Evolutionary conservation across 352 stramenopile genomes (phyloP).

Genomic region (Pythium biforme): DNA sequence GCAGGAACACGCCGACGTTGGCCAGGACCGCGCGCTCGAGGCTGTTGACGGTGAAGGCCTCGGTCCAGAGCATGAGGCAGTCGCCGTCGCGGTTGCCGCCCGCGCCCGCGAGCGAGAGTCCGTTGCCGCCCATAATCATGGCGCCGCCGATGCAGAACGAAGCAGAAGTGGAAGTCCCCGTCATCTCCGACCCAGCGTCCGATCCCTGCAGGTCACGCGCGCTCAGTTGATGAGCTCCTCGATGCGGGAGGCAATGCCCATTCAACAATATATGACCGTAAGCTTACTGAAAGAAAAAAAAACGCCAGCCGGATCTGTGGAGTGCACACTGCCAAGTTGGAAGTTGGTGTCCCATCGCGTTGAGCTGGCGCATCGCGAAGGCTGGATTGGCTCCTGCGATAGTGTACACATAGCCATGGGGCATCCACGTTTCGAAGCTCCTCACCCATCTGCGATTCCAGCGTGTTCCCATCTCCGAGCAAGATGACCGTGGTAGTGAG

Average conservation of each 20-base stretch:
- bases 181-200: too few species aligned
- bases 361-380: neutral
- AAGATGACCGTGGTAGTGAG: neutral
- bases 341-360: neutral
- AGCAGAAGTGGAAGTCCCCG: conserved; percentile 22
- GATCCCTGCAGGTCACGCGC: too few species aligned
- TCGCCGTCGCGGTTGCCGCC: conserved; percentile 42
- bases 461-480: neutral
- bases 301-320: neutral
- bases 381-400: neutral
- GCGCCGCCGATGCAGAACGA: conserved; percentile 62
- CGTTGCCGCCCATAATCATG: conserved; percentile 60
- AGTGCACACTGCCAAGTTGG: neutral
- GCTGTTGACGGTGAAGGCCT: conserved; percentile 57
- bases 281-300: conserved; percentile 19
- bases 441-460: neutral
- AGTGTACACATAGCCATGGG: too few species aligned
- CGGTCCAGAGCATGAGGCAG: conserved; percentile 68
- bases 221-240: neutral
- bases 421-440: neutral
- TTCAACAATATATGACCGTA: conserved; percentile 34
- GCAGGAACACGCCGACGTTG: conserved; percentile 46
- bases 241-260: conserved; percentile 12
- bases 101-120: conserved; percentile 48
- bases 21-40: conserved; percentile 35